Percentiles rank a stretch among this genome's conserved stretches.
Conservation (phyloP, 208 protist species). For the Crithidia thermophila region DNA sequence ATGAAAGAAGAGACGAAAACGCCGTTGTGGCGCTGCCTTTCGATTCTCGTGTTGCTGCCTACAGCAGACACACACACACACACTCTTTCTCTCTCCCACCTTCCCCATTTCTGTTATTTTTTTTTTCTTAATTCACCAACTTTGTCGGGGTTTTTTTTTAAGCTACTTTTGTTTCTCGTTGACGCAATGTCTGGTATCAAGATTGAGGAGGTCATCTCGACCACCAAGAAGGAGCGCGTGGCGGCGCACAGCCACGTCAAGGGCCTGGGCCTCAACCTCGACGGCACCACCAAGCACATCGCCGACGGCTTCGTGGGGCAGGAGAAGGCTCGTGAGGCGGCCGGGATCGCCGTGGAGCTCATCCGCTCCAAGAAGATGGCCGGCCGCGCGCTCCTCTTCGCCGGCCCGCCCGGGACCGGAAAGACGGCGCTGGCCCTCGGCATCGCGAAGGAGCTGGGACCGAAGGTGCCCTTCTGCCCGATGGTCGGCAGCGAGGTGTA, state of each 20-base stretch:
- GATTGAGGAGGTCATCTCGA: constrained; percentile 97
- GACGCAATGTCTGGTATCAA: constrained; percentile 88
- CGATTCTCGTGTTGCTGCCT: no score
- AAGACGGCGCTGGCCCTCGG: constrained; percentile 98
- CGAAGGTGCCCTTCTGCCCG: constrained; percentile 99
- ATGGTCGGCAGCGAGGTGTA: constrained; percentile 99
- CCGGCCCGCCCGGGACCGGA: constrained; percentile 98
- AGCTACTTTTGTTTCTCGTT: background rate
- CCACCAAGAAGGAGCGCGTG: constrained; percentile 96
- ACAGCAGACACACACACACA: no score
- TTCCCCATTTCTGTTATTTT: background rate
- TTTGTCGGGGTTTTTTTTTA: no score
- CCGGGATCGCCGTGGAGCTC: constrained; percentile 98
- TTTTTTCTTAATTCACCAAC: constrained; percentile 9
- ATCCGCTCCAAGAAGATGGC: constrained; percentile 99
- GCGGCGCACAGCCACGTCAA: constrained; percentile 99
- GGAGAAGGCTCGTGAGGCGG: constrained; percentile 97
- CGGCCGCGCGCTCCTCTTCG: constrained; percentile 99
- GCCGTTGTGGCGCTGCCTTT: background rate
- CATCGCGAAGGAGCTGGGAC: constrained; percentile 98
- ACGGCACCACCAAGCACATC: constrained; percentile 84
- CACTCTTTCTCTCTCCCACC: background rate
- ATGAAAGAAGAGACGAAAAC: no score
- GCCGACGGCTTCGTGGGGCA: constrained; percentile 99
- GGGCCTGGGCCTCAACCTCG: constrained; percentile 96